Evolutionary conservation across 78 protist genomes (phyloP), one percentile per base, ranked within the genome.

Genomic region (Reticulomyxa filosa): DNA sequence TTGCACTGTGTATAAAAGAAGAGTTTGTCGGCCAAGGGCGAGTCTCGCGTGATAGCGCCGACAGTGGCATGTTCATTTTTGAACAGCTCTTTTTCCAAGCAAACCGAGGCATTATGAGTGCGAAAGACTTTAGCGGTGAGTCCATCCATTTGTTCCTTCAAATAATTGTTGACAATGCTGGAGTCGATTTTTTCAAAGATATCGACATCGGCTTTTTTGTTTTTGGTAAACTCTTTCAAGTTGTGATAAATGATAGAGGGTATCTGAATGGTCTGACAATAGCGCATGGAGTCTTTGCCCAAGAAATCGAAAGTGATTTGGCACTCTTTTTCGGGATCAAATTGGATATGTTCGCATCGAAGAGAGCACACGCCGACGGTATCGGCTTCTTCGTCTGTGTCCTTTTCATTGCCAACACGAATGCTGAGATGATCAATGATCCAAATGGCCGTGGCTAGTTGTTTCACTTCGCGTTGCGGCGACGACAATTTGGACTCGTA

Each of bases 301-400:
- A 92, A 65, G 69, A 94, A 94, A 59, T 91, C 91, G 34, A 94
- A 76, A 4, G 68, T 39, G 8, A 77, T 62, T n/a, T 39, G 23
- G 35, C 38, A 39, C 26, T 71, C 4, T 2, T 65, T 8, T 3
- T 38, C 57, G 2, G 39, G 67, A 23, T 46, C 37, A 20, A 84
- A 59, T 5, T 8, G 33, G 39, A 96, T 67, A 62, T 96, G 98
- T 63, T 89, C 98, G 17, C 75, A 76, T 4, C 97, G 78, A 4
- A 96, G 77, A 0, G 94, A 80, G 70, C 94, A 87, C 57, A 96
- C 87, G 50, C 99, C 99, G 1, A 96, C 99, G 0, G 99, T 93
- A 70, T 95, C 98, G 17, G 98, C 98, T 37, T 87, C 81, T 39
- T 90, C 76, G 10, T 61, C 56, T n/a, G 39, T 29, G 59, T 78